Conservation (phyloP, 495 filamentous ascomycete genomes). For the Neurospora tetraspora region DNA sequence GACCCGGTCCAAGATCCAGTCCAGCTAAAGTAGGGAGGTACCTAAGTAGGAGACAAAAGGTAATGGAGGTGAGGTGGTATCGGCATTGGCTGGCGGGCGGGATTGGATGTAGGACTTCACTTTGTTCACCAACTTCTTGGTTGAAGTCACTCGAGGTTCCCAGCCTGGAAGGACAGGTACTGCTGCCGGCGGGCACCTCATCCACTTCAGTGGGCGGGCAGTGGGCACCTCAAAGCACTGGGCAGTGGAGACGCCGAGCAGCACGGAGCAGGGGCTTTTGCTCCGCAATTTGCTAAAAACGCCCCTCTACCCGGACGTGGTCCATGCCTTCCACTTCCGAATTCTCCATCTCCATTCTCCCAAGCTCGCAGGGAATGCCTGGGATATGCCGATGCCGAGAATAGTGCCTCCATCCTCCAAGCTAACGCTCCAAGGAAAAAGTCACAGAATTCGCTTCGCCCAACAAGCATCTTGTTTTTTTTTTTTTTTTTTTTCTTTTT, state of each 20-base stretch:
- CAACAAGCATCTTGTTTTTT: not conserved
- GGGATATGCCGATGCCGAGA: not conserved
- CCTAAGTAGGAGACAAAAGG: not conserved
- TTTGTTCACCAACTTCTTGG: not conserved
- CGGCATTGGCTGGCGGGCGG: not conserved
- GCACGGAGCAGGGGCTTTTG: conserved; percentile 5
- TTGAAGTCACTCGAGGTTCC: not conserved
- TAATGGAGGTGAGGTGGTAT: not conserved
- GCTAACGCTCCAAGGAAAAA: not conserved
- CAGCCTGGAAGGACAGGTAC: not conserved
- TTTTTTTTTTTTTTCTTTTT: not conserved
- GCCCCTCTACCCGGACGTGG: not conserved
- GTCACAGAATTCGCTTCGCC: not conserved
- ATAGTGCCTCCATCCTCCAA: not conserved
- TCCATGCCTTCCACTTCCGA: not conserved
- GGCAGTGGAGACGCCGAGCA: not conserved
- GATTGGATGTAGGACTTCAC: not conserved
- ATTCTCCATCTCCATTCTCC: not conserved
- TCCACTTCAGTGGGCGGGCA: not conserved
- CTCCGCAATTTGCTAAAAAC: conserved; percentile 4
- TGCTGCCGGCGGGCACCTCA: not conserved
- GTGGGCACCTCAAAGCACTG: not conserved
- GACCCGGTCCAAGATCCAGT: not conserved
- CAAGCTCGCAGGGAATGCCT: not conserved
- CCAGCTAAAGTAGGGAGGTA: not conserved